Evolutionary conservation across 176 grass and related monocot genomes (phyloP).

Genomic region (Avena sativa): DNA sequence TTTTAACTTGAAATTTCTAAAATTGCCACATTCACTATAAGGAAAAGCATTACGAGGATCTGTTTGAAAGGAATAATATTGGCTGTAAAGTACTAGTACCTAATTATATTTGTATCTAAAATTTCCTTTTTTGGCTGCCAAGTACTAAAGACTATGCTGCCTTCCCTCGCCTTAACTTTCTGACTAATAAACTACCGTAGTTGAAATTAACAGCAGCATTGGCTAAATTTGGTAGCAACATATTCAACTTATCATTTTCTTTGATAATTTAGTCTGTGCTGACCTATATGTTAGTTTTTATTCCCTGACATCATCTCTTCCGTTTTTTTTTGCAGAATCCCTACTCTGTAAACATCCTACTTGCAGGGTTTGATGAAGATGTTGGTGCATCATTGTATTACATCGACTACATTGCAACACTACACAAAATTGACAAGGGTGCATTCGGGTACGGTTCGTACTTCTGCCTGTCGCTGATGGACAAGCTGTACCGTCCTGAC

Average conservation of each 20-base stretch:
- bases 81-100: no score
- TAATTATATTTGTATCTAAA: no score
- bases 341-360: constrained; percentile 78
- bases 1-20: no score
- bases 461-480: constrained; percentile 87
- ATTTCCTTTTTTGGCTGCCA: no score
- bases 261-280: no score
- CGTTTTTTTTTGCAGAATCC: constrained; percentile 66
- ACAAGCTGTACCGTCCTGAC: constrained; percentile 68
- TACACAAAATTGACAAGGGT: constrained; percentile 95
- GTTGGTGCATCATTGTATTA: constrained; percentile 87
- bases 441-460: constrained; percentile 87
- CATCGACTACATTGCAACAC: constrained; percentile 88
- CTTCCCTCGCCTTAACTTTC: neutral
- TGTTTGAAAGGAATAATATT: no score
- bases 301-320: neutral
- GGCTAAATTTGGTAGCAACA: neutral
- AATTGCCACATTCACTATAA: no score
- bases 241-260: neutral
- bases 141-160: no score
- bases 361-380: constrained; percentile 86
- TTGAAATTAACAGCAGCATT: neutral
- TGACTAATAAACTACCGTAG: neutral
- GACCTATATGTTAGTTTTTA: neutral
- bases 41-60: no score